Conservation (phyloP, 768 basidiomycete genomes). For the Cantharellus cinnabarinus region DNA sequence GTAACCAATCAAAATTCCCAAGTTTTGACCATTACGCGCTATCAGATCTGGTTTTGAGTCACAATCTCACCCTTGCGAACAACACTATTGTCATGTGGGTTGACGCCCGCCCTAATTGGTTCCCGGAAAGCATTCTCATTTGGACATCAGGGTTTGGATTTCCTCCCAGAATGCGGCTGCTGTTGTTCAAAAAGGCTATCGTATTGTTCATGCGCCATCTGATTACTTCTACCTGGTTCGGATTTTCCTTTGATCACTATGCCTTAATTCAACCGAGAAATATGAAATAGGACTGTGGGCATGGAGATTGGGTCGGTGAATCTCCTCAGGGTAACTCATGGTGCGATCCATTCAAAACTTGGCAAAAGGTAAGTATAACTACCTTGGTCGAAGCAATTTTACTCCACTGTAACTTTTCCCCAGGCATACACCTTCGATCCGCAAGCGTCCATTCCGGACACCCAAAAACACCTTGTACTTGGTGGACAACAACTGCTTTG, state of each 20-base stretch:
- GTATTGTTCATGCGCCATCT: constrained; percentile 45
- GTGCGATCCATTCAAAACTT: constrained; percentile 66
- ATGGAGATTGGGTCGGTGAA: constrained; percentile 47
- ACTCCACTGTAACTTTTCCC: neutral
- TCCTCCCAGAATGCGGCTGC: constrained; percentile 37
- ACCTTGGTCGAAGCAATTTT: neutral
- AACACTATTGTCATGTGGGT: constrained; percentile 38
- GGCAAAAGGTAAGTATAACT: constrained; percentile 35
- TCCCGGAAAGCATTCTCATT: neutral
- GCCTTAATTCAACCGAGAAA: neutral
- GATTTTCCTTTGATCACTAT: neutral
- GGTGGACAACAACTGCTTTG: constrained; percentile 53
- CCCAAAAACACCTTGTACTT: constrained; percentile 34
- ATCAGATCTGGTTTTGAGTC: constrained; percentile 42
- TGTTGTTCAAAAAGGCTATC: constrained; percentile 39
- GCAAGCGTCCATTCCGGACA: constrained; percentile 28
- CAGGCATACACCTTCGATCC: constrained; percentile 56
- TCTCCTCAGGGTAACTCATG: constrained; percentile 21
- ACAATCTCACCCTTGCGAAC: constrained; percentile 28
- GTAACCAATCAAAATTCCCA: too few species aligned
- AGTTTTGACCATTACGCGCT: too few species aligned
- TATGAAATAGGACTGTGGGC: constrained; percentile 37
- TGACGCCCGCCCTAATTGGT: neutral
- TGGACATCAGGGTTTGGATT: constrained; percentile 41
- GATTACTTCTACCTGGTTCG: constrained; percentile 62